Percentiles rank a stretch among this genome's conserved stretches.
phyloP scores from a whole-genome alignment of 345 rosid genomes.

The Boechera divaricarpa region DNA sequence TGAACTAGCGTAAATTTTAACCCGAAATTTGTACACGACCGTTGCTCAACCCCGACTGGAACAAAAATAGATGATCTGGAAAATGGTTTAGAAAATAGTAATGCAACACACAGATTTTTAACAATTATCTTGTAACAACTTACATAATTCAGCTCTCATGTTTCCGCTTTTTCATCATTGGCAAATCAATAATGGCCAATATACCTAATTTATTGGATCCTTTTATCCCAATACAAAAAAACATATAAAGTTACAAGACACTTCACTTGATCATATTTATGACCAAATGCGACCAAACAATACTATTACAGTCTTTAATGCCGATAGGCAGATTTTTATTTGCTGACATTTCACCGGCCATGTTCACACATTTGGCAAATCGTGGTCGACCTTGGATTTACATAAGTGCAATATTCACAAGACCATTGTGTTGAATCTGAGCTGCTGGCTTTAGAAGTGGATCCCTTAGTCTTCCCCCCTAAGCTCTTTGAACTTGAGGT shows the following conservation, averaged over 20 bases:
- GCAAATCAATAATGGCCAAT: conserved; percentile 1
- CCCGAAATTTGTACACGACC: too few relatives aligned
- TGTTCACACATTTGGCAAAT: conserved; percentile 78
- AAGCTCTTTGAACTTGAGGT: conserved; percentile 56
- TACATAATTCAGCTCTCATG: neutral
- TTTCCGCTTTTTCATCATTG: neutral
- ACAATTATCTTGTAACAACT: neutral
- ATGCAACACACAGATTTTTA: neutral
- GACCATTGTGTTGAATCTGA: conserved; percentile 72
- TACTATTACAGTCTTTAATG: conserved; percentile 23
- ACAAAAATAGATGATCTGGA: too few relatives aligned
- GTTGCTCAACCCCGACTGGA: too few relatives aligned
- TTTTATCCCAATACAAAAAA: neutral
- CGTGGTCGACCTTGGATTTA: conserved; percentile 59
- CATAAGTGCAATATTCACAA: conserved; percentile 77
- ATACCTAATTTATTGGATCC: neutral
- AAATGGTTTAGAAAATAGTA: neutral
- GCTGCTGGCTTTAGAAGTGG: conserved; percentile 57
- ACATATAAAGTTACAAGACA: conserved; percentile 26
- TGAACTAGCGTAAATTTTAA: conserved; percentile 33
- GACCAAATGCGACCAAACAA: conserved; percentile 26
- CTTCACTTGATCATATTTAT: conserved; percentile 21
- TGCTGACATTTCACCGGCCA: conserved; percentile 41
- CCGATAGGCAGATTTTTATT: neutral
- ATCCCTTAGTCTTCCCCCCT: conserved; percentile 62